Evolutionary conservation across 768 basidiomycete genomes (phyloP), one percentile per base, ranked within the genome.

Genomic region (Gymnopilus junonius): DNA sequence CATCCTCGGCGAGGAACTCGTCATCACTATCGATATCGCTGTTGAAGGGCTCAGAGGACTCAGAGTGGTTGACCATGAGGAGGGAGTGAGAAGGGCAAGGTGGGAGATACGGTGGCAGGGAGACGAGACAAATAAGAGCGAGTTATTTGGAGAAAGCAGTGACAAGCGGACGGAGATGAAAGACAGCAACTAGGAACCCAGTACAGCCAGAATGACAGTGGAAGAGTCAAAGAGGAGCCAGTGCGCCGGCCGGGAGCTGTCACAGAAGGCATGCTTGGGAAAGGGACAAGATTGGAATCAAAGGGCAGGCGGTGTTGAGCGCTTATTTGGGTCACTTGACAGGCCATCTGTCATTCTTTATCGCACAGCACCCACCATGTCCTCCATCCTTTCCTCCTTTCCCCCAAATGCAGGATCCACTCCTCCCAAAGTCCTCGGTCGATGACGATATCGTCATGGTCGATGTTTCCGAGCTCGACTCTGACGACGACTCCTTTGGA

Each of bases 1-100:
- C 65, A 43, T 66, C 65, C 12, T 53, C 65, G 27, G 29, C 40
- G 8, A 60, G 55, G 39, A 54, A 61, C 27, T 61, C 60, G 35
- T 54, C 54, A 20, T 55, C 45, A 10, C 21, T 11, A 10, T 35
- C 45, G 45, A 48, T 23, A 40, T 63, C 34, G 42, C 39, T 55
- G 25, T 48, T 25, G 32, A 40, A 34, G 32, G 2, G 34, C 12
- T 21, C 54, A 39, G 54, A 23, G 23, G 31, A 4, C 34, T 55
- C 54, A 12, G 54, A 23, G 21, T 60, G 46, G 37, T 29, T 34
- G 15, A 25, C 34, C 35, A 53, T 53, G 43, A 32, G 20, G 46
- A 17, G 25, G 50, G 31, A 39, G 15, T 31, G 27, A 20, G 32
- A 23, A 39, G 29, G 21, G 12, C 11, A 27, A 31, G 27, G 21